Percentiles rank a stretch among this genome's conserved stretches.
phyloP scores from a whole-genome alignment of 352 stramenopile genomes.

The Globisporangium camurandrum region DNA sequence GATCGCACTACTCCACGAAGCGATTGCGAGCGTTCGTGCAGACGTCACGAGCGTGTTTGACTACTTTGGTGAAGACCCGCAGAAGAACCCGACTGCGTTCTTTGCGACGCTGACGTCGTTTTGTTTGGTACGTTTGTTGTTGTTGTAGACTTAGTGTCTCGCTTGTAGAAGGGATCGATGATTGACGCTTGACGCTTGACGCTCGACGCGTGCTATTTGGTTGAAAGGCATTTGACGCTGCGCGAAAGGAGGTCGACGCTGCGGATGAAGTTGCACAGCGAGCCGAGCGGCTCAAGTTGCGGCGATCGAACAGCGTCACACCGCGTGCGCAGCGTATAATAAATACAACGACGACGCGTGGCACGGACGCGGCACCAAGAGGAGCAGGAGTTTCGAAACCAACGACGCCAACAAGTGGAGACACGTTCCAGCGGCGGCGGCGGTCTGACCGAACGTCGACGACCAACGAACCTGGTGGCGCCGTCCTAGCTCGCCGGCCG shows the following conservation, averaged over 20 bases:
- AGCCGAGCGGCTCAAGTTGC: constrained; percentile 56
- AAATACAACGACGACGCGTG: too few species aligned
- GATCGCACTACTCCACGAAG: constrained; percentile 31
- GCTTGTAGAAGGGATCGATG: too few species aligned
- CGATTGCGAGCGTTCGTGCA: constrained; percentile 31
- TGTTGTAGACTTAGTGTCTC: not conserved
- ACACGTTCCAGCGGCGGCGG: too few species aligned
- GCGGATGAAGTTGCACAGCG: constrained; percentile 46
- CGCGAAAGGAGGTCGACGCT: constrained; percentile 60
- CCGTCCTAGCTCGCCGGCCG: too few species aligned
- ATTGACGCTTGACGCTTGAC: not conserved
- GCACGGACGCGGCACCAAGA: too few species aligned
- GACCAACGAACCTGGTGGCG: too few species aligned
- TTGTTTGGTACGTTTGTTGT: constrained; percentile 31
- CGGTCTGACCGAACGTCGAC: too few species aligned
- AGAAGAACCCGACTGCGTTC: constrained; percentile 62
- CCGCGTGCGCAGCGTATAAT: not conserved
- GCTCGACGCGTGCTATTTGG: not conserved
- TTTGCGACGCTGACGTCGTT: constrained; percentile 82
- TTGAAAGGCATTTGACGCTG: constrained; percentile 47
- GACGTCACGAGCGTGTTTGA: constrained; percentile 72
- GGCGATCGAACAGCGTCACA: constrained; percentile 20
- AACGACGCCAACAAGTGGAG: too few species aligned
- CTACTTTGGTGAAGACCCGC: constrained; percentile 82
- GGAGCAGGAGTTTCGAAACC: too few species aligned